These are phyloP conservation scores for Pseudohyphozyma bogoriensis DNA, from an alignment of 768 basidiomycete genomes.

Conservation along the genomic window DNA sequence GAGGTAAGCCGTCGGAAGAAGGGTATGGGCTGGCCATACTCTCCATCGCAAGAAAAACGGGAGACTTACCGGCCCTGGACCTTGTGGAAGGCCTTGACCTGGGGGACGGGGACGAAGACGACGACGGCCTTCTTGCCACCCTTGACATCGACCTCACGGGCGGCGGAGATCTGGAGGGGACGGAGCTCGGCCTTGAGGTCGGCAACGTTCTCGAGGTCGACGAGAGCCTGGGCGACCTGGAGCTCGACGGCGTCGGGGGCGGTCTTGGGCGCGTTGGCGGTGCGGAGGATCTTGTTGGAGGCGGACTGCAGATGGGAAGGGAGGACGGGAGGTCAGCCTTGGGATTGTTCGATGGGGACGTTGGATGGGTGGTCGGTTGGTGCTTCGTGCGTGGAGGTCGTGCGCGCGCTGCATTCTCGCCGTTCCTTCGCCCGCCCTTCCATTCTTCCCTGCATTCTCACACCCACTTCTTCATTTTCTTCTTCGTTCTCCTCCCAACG, in stretches of 20 bases:
- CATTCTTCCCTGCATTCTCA: too few relatives aligned
- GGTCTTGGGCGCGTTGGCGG: slow-evolving; percentile 85
- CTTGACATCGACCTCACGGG: slow-evolving; percentile 96
- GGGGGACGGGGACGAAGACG: slow-evolving; percentile 92
- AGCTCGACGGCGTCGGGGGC: slow-evolving; percentile 85
- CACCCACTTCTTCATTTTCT: too few relatives aligned
- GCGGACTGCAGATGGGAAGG: slow-evolving; percentile 9
- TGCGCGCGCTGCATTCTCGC: too few relatives aligned
- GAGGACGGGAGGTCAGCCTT: neutral
- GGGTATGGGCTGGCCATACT: too few relatives aligned
- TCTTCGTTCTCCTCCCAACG: too few relatives aligned
- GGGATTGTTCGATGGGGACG: too few relatives aligned
- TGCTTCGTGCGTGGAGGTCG: too few relatives aligned
- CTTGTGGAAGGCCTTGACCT: slow-evolving; percentile 97
- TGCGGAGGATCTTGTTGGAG: slow-evolving; percentile 72
- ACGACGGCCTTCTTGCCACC: slow-evolving; percentile 99
- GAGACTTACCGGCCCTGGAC: slow-evolving; percentile 77
- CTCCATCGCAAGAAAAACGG: neutral
- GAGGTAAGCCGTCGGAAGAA: too few relatives aligned
- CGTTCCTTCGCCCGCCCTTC: too few relatives aligned
- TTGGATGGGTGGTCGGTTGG: too few relatives aligned
- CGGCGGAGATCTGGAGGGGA: slow-evolving; percentile 91
- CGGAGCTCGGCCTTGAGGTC: slow-evolving; percentile 97
- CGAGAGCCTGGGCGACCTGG: slow-evolving; percentile 82
- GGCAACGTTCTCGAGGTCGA: slow-evolving; percentile 96